These are phyloP conservation scores for Ilex paraguariensis DNA, from an alignment of 305 asterid species.

Conservation along the genomic window DNA sequence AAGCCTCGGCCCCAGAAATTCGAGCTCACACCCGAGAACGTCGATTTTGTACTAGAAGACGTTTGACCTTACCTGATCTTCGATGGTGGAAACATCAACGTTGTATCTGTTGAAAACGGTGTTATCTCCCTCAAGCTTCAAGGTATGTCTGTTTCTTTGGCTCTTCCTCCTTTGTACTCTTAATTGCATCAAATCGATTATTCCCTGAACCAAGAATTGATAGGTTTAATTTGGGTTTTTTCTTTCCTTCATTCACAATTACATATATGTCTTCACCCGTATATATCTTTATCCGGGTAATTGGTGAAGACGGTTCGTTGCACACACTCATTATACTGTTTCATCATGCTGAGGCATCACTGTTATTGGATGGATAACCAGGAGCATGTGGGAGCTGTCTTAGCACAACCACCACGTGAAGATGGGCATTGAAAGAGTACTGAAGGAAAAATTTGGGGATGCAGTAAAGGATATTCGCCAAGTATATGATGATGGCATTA, in stretches of 20 bases:
- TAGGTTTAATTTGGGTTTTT: no score
- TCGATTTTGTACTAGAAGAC: slow-evolving; percentile 72
- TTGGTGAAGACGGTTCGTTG: no score
- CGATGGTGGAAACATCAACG: slow-evolving; percentile 89
- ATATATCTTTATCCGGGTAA: no score
- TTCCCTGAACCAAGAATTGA: no score
- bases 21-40: slow-evolving; percentile 71
- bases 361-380: slow-evolving; percentile 16
- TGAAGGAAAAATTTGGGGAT: slow-evolving; percentile 85
- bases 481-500: slow-evolving; percentile 43
- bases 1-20: slow-evolving; percentile 71
- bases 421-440: slow-evolving; percentile 83
- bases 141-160: slow-evolving; percentile 36
- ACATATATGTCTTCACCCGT: no score
- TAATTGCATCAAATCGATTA: no score
- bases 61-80: slow-evolving; percentile 90
- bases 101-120: slow-evolving; percentile 74
- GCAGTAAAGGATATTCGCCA: slow-evolving; percentile 72
- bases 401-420: slow-evolving; percentile 93
- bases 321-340: background rate
- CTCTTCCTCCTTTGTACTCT: background rate
- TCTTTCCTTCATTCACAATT: no score
- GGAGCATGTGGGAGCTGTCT: slow-evolving; percentile 94
- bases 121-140: slow-evolving; percentile 83
- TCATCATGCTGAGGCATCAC: background rate